A percentile compares a stretch with the other conserved stretches of the same genome.
These are phyloP conservation scores for Backusella circina DNA, from an alignment of 192 early-diverging fungal genomes.

Conservation along the genomic window DNA sequence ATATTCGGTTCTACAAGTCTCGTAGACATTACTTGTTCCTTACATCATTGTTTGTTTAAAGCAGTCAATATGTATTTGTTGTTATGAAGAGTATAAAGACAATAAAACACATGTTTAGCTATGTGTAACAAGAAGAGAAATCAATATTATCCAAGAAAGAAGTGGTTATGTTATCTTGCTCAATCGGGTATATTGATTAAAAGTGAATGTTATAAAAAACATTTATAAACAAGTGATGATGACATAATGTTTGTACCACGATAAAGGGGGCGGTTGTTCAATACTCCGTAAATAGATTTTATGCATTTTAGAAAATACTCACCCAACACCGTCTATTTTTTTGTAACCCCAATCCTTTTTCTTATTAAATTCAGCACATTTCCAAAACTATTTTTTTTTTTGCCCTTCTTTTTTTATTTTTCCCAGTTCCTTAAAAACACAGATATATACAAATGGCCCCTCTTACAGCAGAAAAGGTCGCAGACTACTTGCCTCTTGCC, in stretches of 20 bases:
- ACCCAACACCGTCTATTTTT: background rate
- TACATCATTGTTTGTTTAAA: background rate
- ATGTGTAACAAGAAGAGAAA: background rate
- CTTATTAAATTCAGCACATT: background rate
- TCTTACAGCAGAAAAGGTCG: constrained; percentile 25
- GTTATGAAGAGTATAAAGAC: background rate
- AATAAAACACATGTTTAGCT: background rate
- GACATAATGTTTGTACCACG: background rate
- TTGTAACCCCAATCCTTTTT: background rate
- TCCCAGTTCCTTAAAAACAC: background rate
- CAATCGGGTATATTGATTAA: background rate
- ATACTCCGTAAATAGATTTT: background rate
- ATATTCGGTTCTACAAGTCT: background rate
- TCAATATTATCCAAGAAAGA: background rate
- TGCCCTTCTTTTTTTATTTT: background rate
- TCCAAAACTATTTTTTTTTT: background rate
- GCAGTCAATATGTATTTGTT: background rate
- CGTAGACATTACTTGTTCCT: background rate
- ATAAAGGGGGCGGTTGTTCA: background rate
- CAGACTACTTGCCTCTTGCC: constrained; percentile 19
- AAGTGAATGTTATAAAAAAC: background rate
- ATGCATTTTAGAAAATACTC: background rate
- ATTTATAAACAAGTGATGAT: background rate
- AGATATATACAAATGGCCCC: background rate
- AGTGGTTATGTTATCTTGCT: background rate